Evolutionary conservation across 306 rosid genomes (phyloP).

Genomic region (Arachis stenosperma): DNA sequence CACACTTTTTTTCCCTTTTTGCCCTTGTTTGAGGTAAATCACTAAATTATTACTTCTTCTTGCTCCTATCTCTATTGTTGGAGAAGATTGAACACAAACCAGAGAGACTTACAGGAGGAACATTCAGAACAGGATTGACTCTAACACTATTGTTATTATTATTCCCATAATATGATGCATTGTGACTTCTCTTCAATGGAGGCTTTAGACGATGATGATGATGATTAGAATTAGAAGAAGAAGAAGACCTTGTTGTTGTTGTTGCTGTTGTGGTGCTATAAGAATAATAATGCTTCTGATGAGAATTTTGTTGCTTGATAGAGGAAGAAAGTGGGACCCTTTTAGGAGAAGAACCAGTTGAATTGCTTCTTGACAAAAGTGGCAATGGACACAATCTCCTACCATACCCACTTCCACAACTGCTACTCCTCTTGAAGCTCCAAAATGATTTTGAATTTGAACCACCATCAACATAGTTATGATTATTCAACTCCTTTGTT

Average conservation of each 20-base stretch:
- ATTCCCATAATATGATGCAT: constrained; percentile 46
- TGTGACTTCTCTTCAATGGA: constrained; percentile 66
- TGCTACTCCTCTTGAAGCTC: constrained; percentile 87
- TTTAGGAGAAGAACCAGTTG: constrained; percentile 72
- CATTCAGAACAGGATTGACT: constrained; percentile 72
- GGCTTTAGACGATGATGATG: constrained; percentile 56
- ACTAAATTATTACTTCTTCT: constrained; percentile 54
- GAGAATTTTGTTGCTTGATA: constrained; percentile 51
- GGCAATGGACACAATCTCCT: constrained; percentile 82
- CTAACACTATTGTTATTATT: constrained; percentile 44
- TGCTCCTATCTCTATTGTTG: constrained; percentile 60
- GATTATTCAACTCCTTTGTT: constrained; percentile 32
- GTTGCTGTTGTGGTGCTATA: constrained; percentile 5
- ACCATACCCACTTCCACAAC: constrained; percentile 87
- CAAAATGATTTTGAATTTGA: constrained; percentile 69
- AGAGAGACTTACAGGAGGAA: constrained; percentile 66
- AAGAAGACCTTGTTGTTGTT: constrained; percentile 40
- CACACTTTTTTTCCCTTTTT: neutral
- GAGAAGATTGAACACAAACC: constrained; percentile 83
- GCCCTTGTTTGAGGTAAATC: neutral
- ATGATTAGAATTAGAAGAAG: constrained; percentile 34
- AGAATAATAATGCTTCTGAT: constrained; percentile 37
- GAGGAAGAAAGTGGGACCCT: constrained; percentile 45
- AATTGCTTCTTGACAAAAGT: constrained; percentile 79
- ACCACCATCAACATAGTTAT: constrained; percentile 51